Evolutionary conservation across 2,329 filamentous ascomycete species (phyloP).

Genomic region (Pseudogymnoascus sp.): DNA sequence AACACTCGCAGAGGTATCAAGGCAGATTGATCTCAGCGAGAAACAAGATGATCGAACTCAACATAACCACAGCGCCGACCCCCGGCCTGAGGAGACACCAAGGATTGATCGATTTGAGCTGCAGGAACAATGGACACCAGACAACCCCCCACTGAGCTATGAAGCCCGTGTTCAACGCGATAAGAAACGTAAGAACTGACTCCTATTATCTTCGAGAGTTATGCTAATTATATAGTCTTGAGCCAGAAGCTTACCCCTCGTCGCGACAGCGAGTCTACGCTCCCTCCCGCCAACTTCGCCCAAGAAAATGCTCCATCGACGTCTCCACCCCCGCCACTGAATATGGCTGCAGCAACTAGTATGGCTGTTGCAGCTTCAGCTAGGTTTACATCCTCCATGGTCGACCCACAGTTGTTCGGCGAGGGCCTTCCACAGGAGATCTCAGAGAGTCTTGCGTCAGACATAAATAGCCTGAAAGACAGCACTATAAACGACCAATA

Average conservation of each 20-base stretch:
- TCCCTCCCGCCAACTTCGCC: conserved; percentile 15
- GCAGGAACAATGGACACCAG: conserved; percentile 52
- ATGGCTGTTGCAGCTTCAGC: conserved; percentile 23
- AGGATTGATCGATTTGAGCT: conserved; percentile 38
- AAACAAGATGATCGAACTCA: conserved; percentile 48
- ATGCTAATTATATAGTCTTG: conserved; percentile 22
- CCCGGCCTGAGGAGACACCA: conserved; percentile 19
- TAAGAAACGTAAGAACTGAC: conserved; percentile 33
- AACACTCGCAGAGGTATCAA: conserved; percentile 80
- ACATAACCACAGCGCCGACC: conserved; percentile 36
- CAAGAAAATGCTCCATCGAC: conserved; percentile 21
- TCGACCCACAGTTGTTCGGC: conserved; percentile 29
- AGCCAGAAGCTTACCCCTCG: conserved; percentile 16
- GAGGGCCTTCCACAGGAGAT: conserved; percentile 15
- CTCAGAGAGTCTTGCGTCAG: conserved; percentile 17
- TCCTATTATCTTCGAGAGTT: not conserved
- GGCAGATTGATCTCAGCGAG: conserved; percentile 63
- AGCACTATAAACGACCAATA: conserved; percentile 12
- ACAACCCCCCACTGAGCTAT: conserved; percentile 47
- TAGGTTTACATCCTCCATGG: conserved; percentile 27
- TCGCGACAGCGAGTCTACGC: conserved; percentile 18
- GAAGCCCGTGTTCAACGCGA: conserved; percentile 34
- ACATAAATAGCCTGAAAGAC: conserved; percentile 20
- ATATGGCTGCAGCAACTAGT: conserved; percentile 23
- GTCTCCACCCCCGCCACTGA: conserved; percentile 21